These are phyloP conservation scores for Eruca vesicaria DNA, from an alignment of 441 rosid species.

Conservation along the genomic window DNA sequence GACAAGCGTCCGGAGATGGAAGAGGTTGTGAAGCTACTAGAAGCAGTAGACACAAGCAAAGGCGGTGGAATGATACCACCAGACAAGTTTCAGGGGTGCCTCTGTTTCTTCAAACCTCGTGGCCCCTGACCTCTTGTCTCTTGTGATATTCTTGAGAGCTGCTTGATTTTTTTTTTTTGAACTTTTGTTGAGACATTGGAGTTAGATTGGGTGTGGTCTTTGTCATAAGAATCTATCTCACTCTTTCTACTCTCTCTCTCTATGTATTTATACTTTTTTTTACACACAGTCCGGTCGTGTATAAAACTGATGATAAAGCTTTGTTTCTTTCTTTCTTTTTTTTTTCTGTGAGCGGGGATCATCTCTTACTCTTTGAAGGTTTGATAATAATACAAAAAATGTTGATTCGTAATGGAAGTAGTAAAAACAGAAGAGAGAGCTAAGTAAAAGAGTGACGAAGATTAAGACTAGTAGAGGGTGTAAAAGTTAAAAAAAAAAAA, in stretches of 20 bases:
- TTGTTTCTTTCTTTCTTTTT: neutral
- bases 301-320: conserved; percentile 21
- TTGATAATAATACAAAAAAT: neutral
- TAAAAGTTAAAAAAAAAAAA: neutral
- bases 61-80: conserved; percentile 83
- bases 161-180: conserved; percentile 28
- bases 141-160: conserved; percentile 13
- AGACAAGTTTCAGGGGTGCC: conserved; percentile 55
- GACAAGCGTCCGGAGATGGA: conserved; percentile 68
- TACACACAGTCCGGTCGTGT: conserved; percentile 10
- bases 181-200: conserved; percentile 14
- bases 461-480: neutral
- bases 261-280: conserved; percentile 19
- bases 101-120: conserved; percentile 54
- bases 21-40: conserved; percentile 59
- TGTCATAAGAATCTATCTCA: neutral
- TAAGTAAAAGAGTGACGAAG: neutral
- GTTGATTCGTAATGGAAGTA: neutral
- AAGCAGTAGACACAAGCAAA: conserved; percentile 59
- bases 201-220: conserved; percentile 31
- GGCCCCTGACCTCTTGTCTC: conserved; percentile 45
- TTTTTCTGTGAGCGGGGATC: neutral
- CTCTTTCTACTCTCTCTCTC: neutral
- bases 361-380: neutral
- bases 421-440: neutral